A percentile compares a stretch with the other conserved stretches of the same genome.
Conservation (phyloP, 2,329 filamentous ascomycete species). For the Coleophoma cylindrospora region DNA sequence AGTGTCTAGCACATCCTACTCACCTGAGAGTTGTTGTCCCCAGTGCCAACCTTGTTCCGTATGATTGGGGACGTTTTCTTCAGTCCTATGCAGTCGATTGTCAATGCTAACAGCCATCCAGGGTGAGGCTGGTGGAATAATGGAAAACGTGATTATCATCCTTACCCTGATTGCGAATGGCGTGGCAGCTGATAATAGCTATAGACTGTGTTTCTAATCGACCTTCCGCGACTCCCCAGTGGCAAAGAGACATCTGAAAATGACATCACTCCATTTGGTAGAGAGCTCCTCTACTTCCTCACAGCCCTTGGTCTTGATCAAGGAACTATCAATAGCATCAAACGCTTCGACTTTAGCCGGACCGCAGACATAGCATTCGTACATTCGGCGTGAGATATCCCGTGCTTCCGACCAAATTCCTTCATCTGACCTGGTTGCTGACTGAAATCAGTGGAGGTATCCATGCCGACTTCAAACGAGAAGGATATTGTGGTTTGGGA, state of each 20-base stretch:
- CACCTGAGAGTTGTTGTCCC: slow-evolving; percentile 80
- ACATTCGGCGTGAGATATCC: slow-evolving; percentile 67
- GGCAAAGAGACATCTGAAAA: slow-evolving; percentile 15
- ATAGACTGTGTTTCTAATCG: slow-evolving; percentile 83
- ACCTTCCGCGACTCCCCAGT: slow-evolving; percentile 58
- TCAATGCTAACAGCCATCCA: slow-evolving; percentile 46
- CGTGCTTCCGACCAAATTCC: too few relatives aligned
- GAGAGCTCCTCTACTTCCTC: slow-evolving; percentile 68
- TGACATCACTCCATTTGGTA: slow-evolving; percentile 51
- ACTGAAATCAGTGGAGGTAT: slow-evolving; percentile 43
- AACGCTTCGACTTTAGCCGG: slow-evolving; percentile 74
- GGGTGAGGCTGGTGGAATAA: slow-evolving; percentile 46
- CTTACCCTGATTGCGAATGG: too few relatives aligned
- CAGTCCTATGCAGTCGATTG: background rate
- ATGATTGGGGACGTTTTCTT: slow-evolving; percentile 68
- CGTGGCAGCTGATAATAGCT: background rate
- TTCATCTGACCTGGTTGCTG: background rate
- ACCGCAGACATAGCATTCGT: slow-evolving; percentile 74
- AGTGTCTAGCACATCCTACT: slow-evolving; percentile 72
- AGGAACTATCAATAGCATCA: slow-evolving; percentile 61
- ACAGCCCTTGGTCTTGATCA: slow-evolving; percentile 59
- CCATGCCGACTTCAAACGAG: slow-evolving; percentile 45
- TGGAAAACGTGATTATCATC: slow-evolving; percentile 66
- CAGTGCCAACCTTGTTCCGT: slow-evolving; percentile 77
- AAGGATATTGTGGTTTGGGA: slow-evolving; percentile 72